phyloP scores from a whole-genome alignment of 2,329 filamentous ascomycete genomes.

The Fusarium paranaense region DNA sequence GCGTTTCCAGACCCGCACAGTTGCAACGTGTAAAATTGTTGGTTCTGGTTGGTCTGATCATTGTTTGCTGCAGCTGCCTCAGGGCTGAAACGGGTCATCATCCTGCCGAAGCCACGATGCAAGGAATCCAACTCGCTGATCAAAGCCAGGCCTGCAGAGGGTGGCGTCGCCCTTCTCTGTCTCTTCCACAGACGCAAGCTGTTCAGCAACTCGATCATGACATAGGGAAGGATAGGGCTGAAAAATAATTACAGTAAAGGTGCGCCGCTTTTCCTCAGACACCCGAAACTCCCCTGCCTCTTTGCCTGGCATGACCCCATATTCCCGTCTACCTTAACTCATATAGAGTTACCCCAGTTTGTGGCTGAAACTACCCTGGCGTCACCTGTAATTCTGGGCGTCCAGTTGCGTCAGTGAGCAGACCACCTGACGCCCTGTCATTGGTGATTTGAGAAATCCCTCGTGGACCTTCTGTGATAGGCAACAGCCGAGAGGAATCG shows the following conservation, averaged over 20 bases:
- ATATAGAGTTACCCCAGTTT: not conserved
- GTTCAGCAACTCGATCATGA: not conserved
- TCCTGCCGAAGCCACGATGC: not conserved
- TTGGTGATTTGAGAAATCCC: not conserved
- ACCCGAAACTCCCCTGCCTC: not conserved
- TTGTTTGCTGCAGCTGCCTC: not conserved
- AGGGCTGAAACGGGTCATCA: not conserved
- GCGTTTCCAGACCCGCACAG: not conserved
- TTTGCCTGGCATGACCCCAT: not conserved
- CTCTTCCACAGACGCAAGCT: not conserved
- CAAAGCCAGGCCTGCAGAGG: not conserved
- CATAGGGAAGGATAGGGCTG: not conserved
- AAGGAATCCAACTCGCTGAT: not conserved
- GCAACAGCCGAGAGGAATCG: not conserved
- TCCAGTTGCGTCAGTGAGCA: not conserved
- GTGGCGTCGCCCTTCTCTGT: not conserved
- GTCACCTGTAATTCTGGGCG: not conserved
- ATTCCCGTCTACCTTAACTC: not conserved
- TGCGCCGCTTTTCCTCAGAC: not conserved
- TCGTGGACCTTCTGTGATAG: not conserved
- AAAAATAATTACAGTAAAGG: not conserved
- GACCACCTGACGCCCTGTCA: not conserved
- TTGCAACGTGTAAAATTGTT: not conserved
- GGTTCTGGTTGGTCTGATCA: not conserved
- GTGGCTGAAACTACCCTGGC: not conserved